Base-by-base conservation (phyloP, 176 grass and related monocot genomes). In the Alloteropsis semialata region DNA sequence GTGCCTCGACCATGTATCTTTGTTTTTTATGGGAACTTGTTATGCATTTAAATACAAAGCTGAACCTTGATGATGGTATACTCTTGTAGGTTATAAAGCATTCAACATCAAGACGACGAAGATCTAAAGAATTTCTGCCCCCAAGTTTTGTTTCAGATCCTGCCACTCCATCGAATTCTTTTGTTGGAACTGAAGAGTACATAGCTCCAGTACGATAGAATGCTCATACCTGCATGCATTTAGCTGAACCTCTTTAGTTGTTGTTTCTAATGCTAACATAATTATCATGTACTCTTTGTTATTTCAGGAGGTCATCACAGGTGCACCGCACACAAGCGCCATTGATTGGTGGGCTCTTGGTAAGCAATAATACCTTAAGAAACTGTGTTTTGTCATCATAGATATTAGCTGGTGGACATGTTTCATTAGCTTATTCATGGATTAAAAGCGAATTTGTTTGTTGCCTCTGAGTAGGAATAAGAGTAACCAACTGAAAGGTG, bases 171-270 rank as follows among this genome's bases (percentile, higher is more conserved):
- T 99, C 96, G 5, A 99, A 96, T 92, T 99, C 96, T 58, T 99
- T 99, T 87, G 96, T 99, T 89, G 96, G 96, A 86, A 99, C 96
- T 65, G 96, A 99, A 85, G 96, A 99, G 79, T 99, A 99, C 78
- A 99, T 99, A 78, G 93, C 96, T 82, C 96, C 96, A 37, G 96
- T 99, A 96, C 28, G 84, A 80, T 50, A 59, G 17, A 55, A n/a
- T 78, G 17, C n/a, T n/a, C n/a, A n/a, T n/a, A n/a, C n/a, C n/a
- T n/a, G n/a, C n/a, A 16, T 53, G 69, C n/a, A 55, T 75, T n/a
- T 37, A 48, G 42, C 8, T 50, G 32, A 80, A 41, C 4, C 24
- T 19, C 49, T 43, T 75, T 17, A 84, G 10, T 76, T 69, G 10
- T 11, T 75, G 8, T 50, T 84, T 75, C 17, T 46, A n/a, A 36